phyloP scores from a whole-genome alignment of 2,329 filamentous ascomycete species.

The Dactylellina sp. region DNA sequence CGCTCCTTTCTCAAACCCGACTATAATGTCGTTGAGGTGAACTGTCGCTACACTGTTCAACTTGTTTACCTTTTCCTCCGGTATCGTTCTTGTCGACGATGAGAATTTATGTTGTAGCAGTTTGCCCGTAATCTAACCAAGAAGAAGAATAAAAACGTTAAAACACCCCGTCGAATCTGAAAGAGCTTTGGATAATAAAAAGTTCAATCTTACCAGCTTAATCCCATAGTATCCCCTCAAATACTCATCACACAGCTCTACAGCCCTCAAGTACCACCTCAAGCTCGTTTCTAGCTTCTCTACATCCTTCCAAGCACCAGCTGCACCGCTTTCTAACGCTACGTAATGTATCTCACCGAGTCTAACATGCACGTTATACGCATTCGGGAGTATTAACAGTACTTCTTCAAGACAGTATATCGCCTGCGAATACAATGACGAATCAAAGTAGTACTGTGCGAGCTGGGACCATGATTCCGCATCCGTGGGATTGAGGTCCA shows the following conservation, averaged over 20 bases:
- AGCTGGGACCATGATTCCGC: constrained; percentile 94
- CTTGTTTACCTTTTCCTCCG: constrained; percentile 70
- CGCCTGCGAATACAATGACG: constrained; percentile 83
- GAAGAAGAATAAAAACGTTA: too few species aligned
- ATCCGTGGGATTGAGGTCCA: constrained; percentile 88
- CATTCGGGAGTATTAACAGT: constrained; percentile 84
- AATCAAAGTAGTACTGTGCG: constrained; percentile 83
- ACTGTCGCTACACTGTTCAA: constrained; percentile 78
- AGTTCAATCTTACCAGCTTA: constrained; percentile 71
- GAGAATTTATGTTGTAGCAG: constrained; percentile 43
- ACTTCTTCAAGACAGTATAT: constrained; percentile 92
- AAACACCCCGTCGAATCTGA: not conserved
- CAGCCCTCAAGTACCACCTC: constrained; percentile 86
- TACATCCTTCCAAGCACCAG: constrained; percentile 18
- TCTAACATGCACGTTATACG: constrained; percentile 84
- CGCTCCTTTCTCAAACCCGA: constrained; percentile 72
- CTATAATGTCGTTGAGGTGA: constrained; percentile 81
- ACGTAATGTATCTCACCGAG: constrained; percentile 86
- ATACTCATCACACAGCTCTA: constrained; percentile 94
- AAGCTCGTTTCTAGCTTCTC: constrained; percentile 74
- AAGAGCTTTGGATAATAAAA: not conserved
- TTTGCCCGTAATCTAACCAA: constrained; percentile 60
- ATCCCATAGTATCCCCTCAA: constrained; percentile 92
- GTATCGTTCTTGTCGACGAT: constrained; percentile 39
- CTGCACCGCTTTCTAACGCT: constrained; percentile 65